These are phyloP conservation scores for Didymella pomorum DNA, from an alignment of 2,329 filamentous ascomycete genomes.

Conservation along the genomic window DNA sequence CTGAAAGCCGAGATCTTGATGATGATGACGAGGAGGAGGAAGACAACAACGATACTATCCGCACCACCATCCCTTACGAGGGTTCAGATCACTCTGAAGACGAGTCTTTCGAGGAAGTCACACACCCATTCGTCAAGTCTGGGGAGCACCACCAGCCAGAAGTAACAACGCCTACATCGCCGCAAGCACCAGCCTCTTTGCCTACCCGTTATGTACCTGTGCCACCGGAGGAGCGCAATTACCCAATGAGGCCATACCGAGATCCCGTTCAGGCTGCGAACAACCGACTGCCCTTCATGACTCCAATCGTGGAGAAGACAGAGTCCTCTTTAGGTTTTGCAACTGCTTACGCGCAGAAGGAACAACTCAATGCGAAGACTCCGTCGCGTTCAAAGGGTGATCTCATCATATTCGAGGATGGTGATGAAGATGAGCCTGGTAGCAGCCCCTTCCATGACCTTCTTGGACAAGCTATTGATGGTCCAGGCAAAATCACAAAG, in stretches of 20 bases:
- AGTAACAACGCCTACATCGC: constrained; percentile 59
- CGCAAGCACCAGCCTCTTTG: constrained; percentile 43
- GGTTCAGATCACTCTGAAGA: constrained; percentile 46
- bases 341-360: constrained; percentile 59
- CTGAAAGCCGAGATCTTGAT: constrained; percentile 74
- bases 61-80: constrained; percentile 40
- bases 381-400: constrained; percentile 68
- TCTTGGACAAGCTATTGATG: constrained; percentile 58
- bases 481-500: constrained; percentile 57
- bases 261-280: constrained; percentile 83
- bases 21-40: constrained; percentile 41
- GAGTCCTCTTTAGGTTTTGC: constrained; percentile 78
- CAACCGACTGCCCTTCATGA: constrained; percentile 96
- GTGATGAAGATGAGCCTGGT: constrained; percentile 55
- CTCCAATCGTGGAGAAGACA: constrained; percentile 94
- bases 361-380: constrained; percentile 74
- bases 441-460: constrained; percentile 79
- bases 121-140: constrained; percentile 36
- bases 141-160: constrained; percentile 49
- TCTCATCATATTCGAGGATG: constrained; percentile 51
- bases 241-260: constrained; percentile 79
- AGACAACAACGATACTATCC: constrained; percentile 36
- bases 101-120: constrained; percentile 47
- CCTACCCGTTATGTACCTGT: constrained; percentile 76
- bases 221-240: constrained; percentile 85